Evolutionary conservation across 2,329 filamentous ascomycete species (phyloP), one percentile per base, ranked within the genome.

Genomic region (Biscogniauxia marginata): DNA sequence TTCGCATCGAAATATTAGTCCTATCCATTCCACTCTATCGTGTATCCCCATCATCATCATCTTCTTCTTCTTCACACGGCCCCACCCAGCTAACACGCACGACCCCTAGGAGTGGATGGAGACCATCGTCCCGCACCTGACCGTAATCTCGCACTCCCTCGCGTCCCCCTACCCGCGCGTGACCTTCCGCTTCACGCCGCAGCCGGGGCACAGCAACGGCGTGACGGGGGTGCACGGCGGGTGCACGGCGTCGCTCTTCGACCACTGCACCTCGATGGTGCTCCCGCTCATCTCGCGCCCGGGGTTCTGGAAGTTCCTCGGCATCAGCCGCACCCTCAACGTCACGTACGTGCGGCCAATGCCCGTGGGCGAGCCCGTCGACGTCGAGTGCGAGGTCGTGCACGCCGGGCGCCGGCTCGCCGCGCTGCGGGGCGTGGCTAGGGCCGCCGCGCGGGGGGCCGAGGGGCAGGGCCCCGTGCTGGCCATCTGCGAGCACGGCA

Each of bases 321-420:
- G 88, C 39, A 86, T 91, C 22, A 85, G 78, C 66, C 80, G 88
- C 56, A 86, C 83, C 22, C 76, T 91, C 53, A 84, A 81, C 64
- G 79, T 88, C 45, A 89, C 85, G 0, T 91, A 89, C 69, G 72
- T 91, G 57, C 79, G 85, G 1, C 87, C 88, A 1, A 78, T 82
- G 3, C 81, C 82, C 1, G 66, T 70, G 11, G 85, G 82, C 8
- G 69, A 66, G 1, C 71, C 72, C 48, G 67, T 78, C 19, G 61
- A 77, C 47, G 67, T 84, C 46, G 72, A 76, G 30, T 77, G 76
- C 64, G 77, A 79, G 60, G 61, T 83, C 11, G 67, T 82, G 1
- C 75, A 80, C 56, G 69, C 72, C 34, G 81, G 81, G 2, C 74
- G 73, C 61, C 71, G 71, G 48, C 66, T 83, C 53, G 74, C 72